Conservation (phyloP, 1,284 basidiomycete species). For the Apiotrichum montevideense region DNA sequence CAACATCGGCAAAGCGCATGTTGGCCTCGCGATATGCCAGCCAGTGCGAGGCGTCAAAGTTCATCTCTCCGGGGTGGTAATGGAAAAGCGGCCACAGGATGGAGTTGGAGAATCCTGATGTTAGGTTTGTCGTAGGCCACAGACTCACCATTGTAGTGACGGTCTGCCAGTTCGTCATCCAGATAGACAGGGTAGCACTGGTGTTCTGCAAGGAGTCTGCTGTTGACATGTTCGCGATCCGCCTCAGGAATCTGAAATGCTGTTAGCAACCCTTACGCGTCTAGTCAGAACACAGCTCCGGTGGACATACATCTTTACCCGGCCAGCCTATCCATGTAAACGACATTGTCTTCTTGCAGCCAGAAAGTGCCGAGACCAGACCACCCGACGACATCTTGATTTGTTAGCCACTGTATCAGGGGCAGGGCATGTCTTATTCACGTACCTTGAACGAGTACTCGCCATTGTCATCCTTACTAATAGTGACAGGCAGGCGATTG, state of each 20-base stretch:
- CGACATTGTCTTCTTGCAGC: constrained; percentile 91
- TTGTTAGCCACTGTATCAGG: not conserved
- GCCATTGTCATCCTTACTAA: constrained; percentile 75
- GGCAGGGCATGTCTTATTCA: not conserved
- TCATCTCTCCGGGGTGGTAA: constrained; percentile 98
- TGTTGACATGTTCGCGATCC: constrained; percentile 78
- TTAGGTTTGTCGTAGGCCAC: not conserved
- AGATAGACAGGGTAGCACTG: constrained; percentile 97
- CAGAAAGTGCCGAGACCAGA: constrained; percentile 85
- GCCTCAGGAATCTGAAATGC: constrained; percentile 69
- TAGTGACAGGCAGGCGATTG: constrained; percentile 89
- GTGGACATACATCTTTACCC: constrained; percentile 38
- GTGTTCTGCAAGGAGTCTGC: constrained; percentile 85
- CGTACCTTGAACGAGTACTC: constrained; percentile 80
- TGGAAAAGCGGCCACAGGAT: constrained; percentile 99
- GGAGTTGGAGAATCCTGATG: constrained; percentile 78
- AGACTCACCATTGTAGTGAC: constrained; percentile 79
- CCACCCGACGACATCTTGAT: constrained; percentile 81
- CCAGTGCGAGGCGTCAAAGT: constrained; percentile 98
- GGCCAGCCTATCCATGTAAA: constrained; percentile 94
- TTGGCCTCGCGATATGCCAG: constrained; percentile 96
- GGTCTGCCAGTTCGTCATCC: constrained; percentile 92
- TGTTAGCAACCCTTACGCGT: not conserved
- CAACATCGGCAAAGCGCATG: constrained; percentile 84
- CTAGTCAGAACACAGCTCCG: not conserved